Evolutionary conservation across 805 yeast species (phyloP).

Genomic region (Myxozyma mucilagina): DNA sequence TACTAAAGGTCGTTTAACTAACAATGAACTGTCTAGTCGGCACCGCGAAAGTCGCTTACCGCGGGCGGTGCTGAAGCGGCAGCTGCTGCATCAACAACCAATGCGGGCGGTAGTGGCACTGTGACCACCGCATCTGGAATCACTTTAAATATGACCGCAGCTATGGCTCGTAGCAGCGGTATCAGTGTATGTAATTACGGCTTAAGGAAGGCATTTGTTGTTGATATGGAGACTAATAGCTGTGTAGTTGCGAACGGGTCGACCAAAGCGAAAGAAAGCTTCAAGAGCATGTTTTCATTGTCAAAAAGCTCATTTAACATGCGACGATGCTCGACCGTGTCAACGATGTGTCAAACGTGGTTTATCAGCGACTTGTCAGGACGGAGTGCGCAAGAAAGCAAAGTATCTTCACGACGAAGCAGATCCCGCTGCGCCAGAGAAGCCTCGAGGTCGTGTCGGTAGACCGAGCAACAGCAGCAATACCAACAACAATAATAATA

Average conservation of each 20-base stretch:
- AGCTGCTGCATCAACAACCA: too few relatives aligned
- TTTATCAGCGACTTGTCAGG: constrained; percentile 67
- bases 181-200: constrained; percentile 20
- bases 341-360: constrained; percentile 73
- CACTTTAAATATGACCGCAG: constrained; percentile 31
- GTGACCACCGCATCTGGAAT: constrained; percentile 28
- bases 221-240: neutral
- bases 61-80: too few relatives aligned
- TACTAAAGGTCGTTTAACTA: too few relatives aligned
- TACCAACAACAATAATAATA: neutral
- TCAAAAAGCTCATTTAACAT: constrained; percentile 86
- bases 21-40: too few relatives aligned
- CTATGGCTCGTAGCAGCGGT: constrained; percentile 30
- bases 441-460: neutral
- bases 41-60: too few relatives aligned
- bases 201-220: neutral
- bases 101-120: constrained; percentile 1
- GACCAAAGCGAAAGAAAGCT: constrained; percentile 61
- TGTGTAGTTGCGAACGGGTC: constrained; percentile 39
- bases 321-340: constrained; percentile 84
- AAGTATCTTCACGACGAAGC: constrained; percentile 69
- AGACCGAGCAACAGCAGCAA: neutral
- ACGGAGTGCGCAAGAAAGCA: constrained; percentile 81
- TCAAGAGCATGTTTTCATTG: constrained; percentile 89
- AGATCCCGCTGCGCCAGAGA: constrained; percentile 28